These are phyloP conservation scores for Mycosphaerella arachidis DNA, from an alignment of 2,329 filamentous ascomycete species.

Conservation along the genomic window DNA sequence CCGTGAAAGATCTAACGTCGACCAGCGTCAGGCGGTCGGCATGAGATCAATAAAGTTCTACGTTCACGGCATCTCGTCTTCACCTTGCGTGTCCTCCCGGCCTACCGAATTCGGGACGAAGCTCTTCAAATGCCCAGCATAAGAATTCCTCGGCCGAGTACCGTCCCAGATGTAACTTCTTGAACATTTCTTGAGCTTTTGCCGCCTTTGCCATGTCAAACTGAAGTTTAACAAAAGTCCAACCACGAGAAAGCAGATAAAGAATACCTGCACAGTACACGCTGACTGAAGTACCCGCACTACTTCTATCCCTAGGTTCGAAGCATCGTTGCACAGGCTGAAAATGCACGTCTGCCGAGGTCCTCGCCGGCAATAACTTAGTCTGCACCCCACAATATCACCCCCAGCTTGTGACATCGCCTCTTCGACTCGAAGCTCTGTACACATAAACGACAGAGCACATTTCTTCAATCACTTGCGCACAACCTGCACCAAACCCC, in stretches of 20 bases:
- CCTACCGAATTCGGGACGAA: background rate
- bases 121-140: background rate
- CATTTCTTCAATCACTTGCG: background rate
- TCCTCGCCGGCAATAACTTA: conserved; percentile 6
- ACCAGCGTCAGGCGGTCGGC: conserved; percentile 3
- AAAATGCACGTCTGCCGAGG: conserved; percentile 3
- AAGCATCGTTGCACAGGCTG: background rate
- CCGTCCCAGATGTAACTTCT: background rate
- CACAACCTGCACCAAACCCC: background rate
- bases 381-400: conserved; percentile 2
- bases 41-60: conserved; percentile 7
- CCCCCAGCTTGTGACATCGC: conserved; percentile 9
- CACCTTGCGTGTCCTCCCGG: background rate
- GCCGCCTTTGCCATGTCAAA: conserved; percentile 4
- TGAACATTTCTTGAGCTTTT: background rate
- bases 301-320: background rate
- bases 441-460: background rate
- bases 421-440: conserved; percentile 5
- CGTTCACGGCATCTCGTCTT: conserved; percentile 5
- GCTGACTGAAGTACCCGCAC: background rate
- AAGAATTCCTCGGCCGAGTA: conserved; percentile 1
- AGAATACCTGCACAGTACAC: background rate
- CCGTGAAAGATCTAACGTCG: conserved; percentile 1
- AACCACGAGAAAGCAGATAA: background rate
- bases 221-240: background rate